Evolutionary conservation across 2,329 filamentous ascomycete genomes (phyloP), one percentile per base, ranked within the genome.

Genomic region (Fusarium sp.): DNA sequence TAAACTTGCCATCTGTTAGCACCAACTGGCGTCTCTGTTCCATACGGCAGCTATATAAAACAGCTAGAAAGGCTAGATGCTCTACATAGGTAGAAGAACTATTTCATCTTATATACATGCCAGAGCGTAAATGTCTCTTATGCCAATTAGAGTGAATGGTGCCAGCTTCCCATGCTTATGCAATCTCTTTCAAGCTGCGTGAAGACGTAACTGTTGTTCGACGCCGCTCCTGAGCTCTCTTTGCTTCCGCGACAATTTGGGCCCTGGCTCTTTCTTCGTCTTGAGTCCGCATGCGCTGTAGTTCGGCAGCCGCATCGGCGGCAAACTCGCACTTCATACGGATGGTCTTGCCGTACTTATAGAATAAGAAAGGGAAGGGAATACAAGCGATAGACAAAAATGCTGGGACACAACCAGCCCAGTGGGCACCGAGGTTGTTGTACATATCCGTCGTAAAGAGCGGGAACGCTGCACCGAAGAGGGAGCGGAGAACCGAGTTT

Each of bases 311-410:
- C 8, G 91, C 88, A 77, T 93, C 86, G 11, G 88, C 85, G 9
- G 91, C 88, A 74, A 86, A 94, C 80, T 91, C 90, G 84, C 91
- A 93, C 74, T 84, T 87, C 76, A 84, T 81, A 23, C 92, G 85
- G 71, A 94, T 91, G 11, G 53, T 52, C 35, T 74, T 26, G 67
- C 92, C 92, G 76, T 93, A 93, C 71, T 86, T 89, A 81, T 92
- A 92, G 79, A 95, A 93, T 16, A 95, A 77, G 78, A 92, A 91
- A 0, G 92, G 92, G 74, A 92, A 91, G 0, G 92, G 91, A 20
- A 93, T 82, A 78, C 92, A 94, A 13, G 84, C 85, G 6, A 94
- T 77, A 0, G 91, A 87, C 6, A 95, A 82, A 80, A 95, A 94
- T 1, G 89, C 93, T 0, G 92, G 92, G 16, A 95, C 82, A 0